These are phyloP conservation scores for Trichoderma virens DNA, from an alignment of 495 filamentous ascomycete species.

Conservation along the genomic window DNA sequence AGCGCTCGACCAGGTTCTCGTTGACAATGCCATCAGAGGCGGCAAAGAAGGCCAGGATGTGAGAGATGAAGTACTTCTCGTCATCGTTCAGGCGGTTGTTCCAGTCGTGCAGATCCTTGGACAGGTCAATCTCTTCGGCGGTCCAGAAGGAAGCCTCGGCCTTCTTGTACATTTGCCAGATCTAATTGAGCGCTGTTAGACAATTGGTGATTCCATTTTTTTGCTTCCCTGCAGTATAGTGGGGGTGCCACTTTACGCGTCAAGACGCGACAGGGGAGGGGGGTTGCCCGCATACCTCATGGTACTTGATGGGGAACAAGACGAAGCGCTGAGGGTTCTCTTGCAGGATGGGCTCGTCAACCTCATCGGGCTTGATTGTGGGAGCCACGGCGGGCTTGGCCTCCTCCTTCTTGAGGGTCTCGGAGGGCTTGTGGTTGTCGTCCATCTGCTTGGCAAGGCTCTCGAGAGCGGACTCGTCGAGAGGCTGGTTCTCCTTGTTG, in stretches of 20 bases:
- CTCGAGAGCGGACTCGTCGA: slow-evolving; percentile 44
- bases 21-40: slow-evolving; percentile 99
- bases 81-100: slow-evolving; percentile 95
- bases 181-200: slow-evolving; percentile 42
- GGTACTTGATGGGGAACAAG: slow-evolving; percentile 97
- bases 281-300: slow-evolving; percentile 69
- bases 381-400: slow-evolving; percentile 45
- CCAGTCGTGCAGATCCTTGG: slow-evolving; percentile 98
- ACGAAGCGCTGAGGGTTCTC: slow-evolving; percentile 97
- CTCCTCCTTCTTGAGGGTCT: slow-evolving; percentile 41
- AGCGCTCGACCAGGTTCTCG: slow-evolving; percentile 97
- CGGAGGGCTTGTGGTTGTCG: slow-evolving; percentile 43
- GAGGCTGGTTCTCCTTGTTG: slow-evolving; percentile 78
- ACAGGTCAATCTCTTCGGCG: slow-evolving; percentile 97
- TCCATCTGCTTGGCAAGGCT: slow-evolving; percentile 48
- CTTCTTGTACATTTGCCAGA: slow-evolving; percentile 99
- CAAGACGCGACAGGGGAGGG: slow-evolving; percentile 27
- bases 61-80: slow-evolving; percentile 96
- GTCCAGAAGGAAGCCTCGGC: slow-evolving; percentile 99
- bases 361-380: slow-evolving; percentile 62
- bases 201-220: background rate
- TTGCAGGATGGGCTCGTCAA: slow-evolving; percentile 82
- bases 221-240: slow-evolving; percentile 12
- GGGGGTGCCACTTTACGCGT: slow-evolving; percentile 61
- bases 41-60: slow-evolving; percentile 98